phyloP scores from a whole-genome alignment of 768 basidiomycete species.

The Suillus hirtellus region DNA sequence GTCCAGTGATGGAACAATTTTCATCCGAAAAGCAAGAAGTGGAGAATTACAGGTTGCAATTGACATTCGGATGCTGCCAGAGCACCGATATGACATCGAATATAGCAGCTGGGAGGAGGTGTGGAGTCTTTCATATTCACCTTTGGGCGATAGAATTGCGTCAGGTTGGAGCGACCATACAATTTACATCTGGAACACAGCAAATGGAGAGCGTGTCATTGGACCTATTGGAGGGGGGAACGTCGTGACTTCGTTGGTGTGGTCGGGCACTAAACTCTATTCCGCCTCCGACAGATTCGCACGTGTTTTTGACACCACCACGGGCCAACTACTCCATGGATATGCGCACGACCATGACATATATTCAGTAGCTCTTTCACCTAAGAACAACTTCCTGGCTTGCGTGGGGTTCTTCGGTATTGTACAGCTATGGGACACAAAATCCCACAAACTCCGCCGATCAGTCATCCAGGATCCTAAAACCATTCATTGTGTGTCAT shows the following conservation, averaged over 20 bases:
- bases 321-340: background rate
- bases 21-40: background rate
- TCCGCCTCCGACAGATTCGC: background rate
- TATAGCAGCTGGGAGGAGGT: too few relatives aligned
- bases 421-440: background rate
- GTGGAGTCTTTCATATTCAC: background rate
- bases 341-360: background rate
- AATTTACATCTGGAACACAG: background rate
- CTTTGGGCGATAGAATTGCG: background rate
- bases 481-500: background rate
- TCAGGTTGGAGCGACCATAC: background rate
- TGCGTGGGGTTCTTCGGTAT: background rate
- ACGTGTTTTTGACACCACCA: background rate
- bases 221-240: background rate
- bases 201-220: background rate
- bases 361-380: background rate
- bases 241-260: background rate
- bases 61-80: too few relatives aligned
- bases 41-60: too few relatives aligned
- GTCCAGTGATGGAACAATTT: background rate
- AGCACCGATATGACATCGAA: too few relatives aligned
- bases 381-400: background rate
- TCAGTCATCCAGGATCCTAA: too few relatives aligned
- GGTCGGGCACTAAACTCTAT: background rate
- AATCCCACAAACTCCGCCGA: background rate